Percentiles rank a stretch among this genome's conserved stretches.
These are phyloP conservation scores for Fusarium nisikadoi DNA, from an alignment of 2,329 filamentous ascomycete genomes.

Conservation along the genomic window DNA sequence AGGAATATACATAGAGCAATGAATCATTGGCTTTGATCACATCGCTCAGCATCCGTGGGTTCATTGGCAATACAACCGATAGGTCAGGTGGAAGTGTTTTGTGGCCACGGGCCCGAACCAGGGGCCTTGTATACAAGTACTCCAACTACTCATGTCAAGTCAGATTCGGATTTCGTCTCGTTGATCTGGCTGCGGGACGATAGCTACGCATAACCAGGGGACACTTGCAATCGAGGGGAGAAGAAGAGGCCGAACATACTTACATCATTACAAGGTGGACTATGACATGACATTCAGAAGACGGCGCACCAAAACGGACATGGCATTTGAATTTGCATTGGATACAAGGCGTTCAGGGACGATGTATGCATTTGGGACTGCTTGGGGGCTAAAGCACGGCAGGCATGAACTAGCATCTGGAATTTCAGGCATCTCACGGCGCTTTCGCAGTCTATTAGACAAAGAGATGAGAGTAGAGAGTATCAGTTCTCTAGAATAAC, in stretches of 20 bases:
- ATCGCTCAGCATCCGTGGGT: background rate
- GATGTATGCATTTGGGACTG: slow-evolving; percentile 6
- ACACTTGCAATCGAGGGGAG: background rate
- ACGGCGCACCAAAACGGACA: slow-evolving; percentile 12
- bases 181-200: background rate
- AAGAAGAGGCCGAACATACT: background rate
- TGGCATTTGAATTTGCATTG: slow-evolving; percentile 35
- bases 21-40: background rate
- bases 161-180: background rate
- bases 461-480: background rate
- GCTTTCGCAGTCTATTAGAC: slow-evolving; percentile 2
- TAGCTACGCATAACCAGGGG: background rate
- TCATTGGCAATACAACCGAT: background rate
- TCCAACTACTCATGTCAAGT: background rate
- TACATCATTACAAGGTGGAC: background rate
- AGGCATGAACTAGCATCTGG: slow-evolving; percentile 4
- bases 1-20: background rate
- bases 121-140: background rate
- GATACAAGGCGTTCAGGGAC: slow-evolving; percentile 35
- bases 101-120: background rate
- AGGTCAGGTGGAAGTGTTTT: background rate
- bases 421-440: background rate
- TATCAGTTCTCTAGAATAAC: background rate
- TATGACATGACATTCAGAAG: slow-evolving; percentile 2
- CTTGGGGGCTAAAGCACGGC: background rate